Percentiles rank a stretch among this genome's conserved stretches.
phyloP scores from a whole-genome alignment of 1,284 basidiomycete genomes.

The Hypsizygus ulmarius region DNA sequence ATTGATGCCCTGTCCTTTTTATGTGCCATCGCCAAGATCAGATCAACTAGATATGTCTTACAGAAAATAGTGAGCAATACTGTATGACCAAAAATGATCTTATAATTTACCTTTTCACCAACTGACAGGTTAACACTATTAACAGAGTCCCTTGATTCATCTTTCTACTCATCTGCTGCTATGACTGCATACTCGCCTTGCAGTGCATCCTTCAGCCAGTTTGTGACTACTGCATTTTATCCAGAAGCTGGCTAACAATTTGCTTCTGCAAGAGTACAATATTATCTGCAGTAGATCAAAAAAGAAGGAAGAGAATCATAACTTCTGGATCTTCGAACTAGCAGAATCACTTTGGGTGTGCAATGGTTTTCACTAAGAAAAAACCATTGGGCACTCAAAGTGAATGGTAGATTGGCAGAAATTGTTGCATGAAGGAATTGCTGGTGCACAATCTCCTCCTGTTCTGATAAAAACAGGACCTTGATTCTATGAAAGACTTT shows the following conservation, averaged over 20 bases:
- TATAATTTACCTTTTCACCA: constrained; percentile 18
- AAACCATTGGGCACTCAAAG: no score
- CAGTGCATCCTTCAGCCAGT: constrained; percentile 10
- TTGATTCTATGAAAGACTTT: constrained; percentile 23
- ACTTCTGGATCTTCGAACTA: constrained; percentile 26
- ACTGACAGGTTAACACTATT: constrained; percentile 21
- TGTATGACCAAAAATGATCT: no score
- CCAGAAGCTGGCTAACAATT: constrained; percentile 20
- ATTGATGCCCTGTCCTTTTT: constrained; percentile 24
- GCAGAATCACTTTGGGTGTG: no score
- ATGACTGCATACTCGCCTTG: constrained; percentile 18
- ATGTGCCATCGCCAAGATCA: constrained; percentile 20
- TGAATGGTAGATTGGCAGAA: constrained; percentile 28
- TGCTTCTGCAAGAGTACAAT: constrained; percentile 19
- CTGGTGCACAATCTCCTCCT: constrained; percentile 14
- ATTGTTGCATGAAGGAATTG: constrained; percentile 26
- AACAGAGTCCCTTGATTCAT: constrained; percentile 18
- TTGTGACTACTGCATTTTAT: constrained; percentile 12
- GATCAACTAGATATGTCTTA: constrained; percentile 23
- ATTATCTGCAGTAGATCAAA: constrained; percentile 21
- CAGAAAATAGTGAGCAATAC: no score
- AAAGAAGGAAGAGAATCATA: constrained; percentile 24
- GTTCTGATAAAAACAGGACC: constrained; percentile 21
- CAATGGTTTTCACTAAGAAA: no score
- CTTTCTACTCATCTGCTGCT: constrained; percentile 27